Evolutionary conservation across 805 yeast species (phyloP).

Genomic region (Ogataea minuta): DNA sequence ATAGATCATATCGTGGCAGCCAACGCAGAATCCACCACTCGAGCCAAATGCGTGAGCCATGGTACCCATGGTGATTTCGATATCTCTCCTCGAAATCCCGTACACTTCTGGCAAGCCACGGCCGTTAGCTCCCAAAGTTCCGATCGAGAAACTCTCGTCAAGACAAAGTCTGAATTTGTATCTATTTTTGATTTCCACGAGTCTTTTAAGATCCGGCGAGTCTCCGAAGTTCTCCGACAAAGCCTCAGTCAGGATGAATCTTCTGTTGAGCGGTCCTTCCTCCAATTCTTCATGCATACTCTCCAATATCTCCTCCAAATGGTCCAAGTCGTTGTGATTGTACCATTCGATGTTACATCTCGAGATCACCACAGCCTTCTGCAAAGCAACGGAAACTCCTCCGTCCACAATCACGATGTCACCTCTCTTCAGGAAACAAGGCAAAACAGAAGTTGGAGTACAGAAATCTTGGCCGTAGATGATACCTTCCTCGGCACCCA

Average conservation of each 20-base stretch:
- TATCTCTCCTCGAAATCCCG: conserved; percentile 62
- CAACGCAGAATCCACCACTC: conserved; percentile 93
- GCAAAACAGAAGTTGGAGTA: conserved; percentile 83
- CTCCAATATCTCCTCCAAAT: conserved; percentile 65
- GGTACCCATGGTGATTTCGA: conserved; percentile 86
- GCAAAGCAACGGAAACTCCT: conserved; percentile 70
- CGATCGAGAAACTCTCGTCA: conserved; percentile 86
- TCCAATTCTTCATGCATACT: conserved; percentile 59
- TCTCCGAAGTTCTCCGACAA: conserved; percentile 81
- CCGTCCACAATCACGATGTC: conserved; percentile 88
- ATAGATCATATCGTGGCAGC: conserved; percentile 75
- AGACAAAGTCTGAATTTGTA: conserved; percentile 83
- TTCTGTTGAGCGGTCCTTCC: conserved; percentile 79
- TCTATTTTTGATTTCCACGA: conserved; percentile 72
- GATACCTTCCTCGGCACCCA: conserved; percentile 76
- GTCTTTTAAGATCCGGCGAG: conserved; percentile 62
- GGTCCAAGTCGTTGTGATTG: conserved; percentile 85
- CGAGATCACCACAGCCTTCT: conserved; percentile 83
- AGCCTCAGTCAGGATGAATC: conserved; percentile 91
- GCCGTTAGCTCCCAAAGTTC: conserved; percentile 82
- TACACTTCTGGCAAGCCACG: conserved; percentile 80
- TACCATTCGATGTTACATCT: conserved; percentile 83
- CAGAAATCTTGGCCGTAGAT: conserved; percentile 91
- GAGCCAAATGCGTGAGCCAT: conserved; percentile 79
- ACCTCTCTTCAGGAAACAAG: conserved; percentile 94